phyloP scores from a whole-genome alignment of 345 rosid species.

The Capsella bursapastoris region DNA sequence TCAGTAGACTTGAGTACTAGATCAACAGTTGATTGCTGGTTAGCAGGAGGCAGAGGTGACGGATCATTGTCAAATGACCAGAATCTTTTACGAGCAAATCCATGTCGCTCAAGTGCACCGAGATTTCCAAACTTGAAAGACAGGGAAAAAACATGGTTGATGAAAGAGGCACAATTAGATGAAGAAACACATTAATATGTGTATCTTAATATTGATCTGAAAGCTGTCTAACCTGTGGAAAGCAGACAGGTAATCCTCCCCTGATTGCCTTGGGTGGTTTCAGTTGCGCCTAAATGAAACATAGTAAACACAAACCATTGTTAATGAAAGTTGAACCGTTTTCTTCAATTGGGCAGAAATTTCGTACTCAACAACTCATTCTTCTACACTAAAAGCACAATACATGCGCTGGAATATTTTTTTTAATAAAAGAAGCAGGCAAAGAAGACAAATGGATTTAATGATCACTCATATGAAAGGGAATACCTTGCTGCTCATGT shows the following conservation, averaged over 20 bases:
- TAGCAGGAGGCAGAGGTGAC: constrained; percentile 73
- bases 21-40: constrained; percentile 77
- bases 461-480: neutral
- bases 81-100: constrained; percentile 79
- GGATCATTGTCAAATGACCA: constrained; percentile 84
- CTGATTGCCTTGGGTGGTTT: constrained; percentile 74
- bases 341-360: neutral
- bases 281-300: constrained; percentile 57
- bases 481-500: constrained; percentile 85
- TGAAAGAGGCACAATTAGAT: neutral
- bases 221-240: constrained; percentile 73
- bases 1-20: constrained; percentile 73
- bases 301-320: constrained; percentile 6
- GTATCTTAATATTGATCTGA: constrained; percentile 22
- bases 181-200: constrained; percentile 10
- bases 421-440: neutral
- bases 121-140: constrained; percentile 72
- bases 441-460: neutral
- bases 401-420: neutral
- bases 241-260: constrained; percentile 84
- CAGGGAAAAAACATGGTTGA: neutral
- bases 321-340: neutral
- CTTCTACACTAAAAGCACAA: constrained; percentile 16
- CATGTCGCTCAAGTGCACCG: constrained; percentile 85
- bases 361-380: neutral